These are phyloP conservation scores for Xylaria curta DNA, from an alignment of 495 filamentous ascomycete genomes.

Conservation along the genomic window DNA sequence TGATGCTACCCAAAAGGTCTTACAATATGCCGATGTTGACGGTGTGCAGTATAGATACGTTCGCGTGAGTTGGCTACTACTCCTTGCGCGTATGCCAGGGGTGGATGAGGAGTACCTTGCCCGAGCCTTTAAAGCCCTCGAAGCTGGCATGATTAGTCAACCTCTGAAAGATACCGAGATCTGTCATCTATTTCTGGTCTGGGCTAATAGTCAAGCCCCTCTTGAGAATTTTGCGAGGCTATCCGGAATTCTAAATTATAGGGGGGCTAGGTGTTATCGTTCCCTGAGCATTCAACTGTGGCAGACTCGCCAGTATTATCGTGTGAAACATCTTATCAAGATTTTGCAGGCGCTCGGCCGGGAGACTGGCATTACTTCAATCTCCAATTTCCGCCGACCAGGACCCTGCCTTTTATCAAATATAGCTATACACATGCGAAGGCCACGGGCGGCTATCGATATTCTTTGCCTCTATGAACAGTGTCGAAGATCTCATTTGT, in stretches of 20 bases:
- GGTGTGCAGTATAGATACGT: conserved; percentile 21
- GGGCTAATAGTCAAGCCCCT: conserved; percentile 24
- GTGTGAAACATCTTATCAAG: background rate
- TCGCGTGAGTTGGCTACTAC: conserved; percentile 35
- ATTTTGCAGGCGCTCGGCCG: conserved; percentile 19
- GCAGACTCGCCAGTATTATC: conserved; percentile 18
- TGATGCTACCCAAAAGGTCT: conserved; percentile 24
- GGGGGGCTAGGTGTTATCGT: background rate
- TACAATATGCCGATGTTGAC: conserved; percentile 20
- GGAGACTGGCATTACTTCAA: background rate
- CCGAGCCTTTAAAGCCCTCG: conserved; percentile 26
- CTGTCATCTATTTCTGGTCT: conserved; percentile 33
- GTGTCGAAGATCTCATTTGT: background rate
- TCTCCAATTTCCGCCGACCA: conserved; percentile 18
- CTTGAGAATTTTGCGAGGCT: background rate
- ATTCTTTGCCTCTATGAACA: conserved; percentile 33
- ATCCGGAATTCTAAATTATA: background rate
- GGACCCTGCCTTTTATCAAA: conserved; percentile 20
- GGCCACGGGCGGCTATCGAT: conserved; percentile 33
- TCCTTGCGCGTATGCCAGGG: conserved; percentile 34
- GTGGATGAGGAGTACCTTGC: conserved; percentile 28
- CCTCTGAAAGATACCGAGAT: conserved; percentile 30
- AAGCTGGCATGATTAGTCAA: conserved; percentile 19
- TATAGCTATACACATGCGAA: conserved; percentile 28
- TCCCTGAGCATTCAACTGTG: conserved; percentile 1